phyloP scores from a whole-genome alignment of 306 rosid species.

The Coriaria nepalensis region DNA sequence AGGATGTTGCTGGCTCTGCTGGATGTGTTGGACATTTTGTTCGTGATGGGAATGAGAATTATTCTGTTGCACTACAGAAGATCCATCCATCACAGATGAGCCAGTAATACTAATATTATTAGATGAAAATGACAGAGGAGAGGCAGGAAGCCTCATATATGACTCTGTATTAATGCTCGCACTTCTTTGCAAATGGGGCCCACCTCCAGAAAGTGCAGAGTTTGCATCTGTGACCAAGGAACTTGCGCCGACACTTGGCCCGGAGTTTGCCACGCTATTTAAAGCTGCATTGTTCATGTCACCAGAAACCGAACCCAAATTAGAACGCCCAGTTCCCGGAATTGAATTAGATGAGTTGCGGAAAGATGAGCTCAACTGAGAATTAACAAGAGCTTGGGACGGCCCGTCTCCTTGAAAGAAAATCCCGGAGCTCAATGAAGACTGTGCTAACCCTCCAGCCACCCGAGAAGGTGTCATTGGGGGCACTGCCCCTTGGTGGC shows the following conservation, averaged over 20 bases:
- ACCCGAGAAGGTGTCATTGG: conserved; percentile 88
- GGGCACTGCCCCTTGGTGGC: conserved; percentile 59
- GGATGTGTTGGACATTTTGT: conserved; percentile 62
- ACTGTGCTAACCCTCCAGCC: conserved; percentile 87
- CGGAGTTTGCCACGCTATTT: conserved; percentile 79
- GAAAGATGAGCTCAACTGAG: conserved; percentile 78
- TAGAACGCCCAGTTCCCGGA: conserved; percentile 68
- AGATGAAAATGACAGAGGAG: conserved; percentile 93
- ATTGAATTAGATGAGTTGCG: conserved; percentile 65
- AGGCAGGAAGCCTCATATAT: conserved; percentile 75
- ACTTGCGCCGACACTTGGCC: conserved; percentile 92
- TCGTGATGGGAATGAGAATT: conserved; percentile 48
- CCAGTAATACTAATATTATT: conserved; percentile 85
- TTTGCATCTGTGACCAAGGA: conserved; percentile 98
- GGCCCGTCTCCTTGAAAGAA: conserved; percentile 97
- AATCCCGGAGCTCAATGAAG: conserved; percentile 89
- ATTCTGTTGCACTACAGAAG: conserved; percentile 67
- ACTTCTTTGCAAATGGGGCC: conserved; percentile 94
- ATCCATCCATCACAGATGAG: conserved; percentile 84
- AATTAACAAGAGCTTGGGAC: conserved; percentile 57
- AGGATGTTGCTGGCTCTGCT: conserved; percentile 41
- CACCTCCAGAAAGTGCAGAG: conserved; percentile 74
- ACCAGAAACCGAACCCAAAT: conserved; percentile 74
- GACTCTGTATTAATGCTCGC: conserved; percentile 85
- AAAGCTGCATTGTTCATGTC: conserved; percentile 72